Evolutionary conservation across 352 stramenopile species (phyloP), one percentile per base, ranked within the genome.

Genomic region (Peronospora tabacina): DNA sequence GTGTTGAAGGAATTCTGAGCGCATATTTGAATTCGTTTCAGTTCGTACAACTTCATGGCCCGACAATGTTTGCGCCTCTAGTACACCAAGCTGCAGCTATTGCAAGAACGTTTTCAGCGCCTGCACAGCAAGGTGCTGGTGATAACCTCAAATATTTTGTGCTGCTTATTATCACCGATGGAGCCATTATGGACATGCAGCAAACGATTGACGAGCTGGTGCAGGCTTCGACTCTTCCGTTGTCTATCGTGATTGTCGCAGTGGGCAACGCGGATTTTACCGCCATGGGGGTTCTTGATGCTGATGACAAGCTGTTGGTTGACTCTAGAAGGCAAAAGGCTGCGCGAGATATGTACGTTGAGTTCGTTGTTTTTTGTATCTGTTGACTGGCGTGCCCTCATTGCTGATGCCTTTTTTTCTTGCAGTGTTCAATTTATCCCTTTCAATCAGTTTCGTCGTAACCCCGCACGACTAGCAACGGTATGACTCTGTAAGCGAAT

Each of bases 211-310:
- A 86, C 29, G 80, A 74, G 32, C 63, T 94, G 17, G 70, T 83
- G n/a, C 55, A 63, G 16, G 80, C 80, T 13, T 86, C 72, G 10
- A 67, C 65, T 12, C 62, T 88, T 42, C 77, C 82, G 0, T 56
- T 93, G 32, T 87, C 74, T 19, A 88, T 93, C 40, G 72, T 93
- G 33, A 87, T 93, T 52, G 77, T 89, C 5, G 80, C 77, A 12
- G 82, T 94, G 22, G 82, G 82, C 13, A 82, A 89, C 19, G 75
- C 77, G 1, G 68, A 84, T 38, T 88, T 88, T 19, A 73, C 60
- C 1, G 70, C 77, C 5, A 86, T 88, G 77, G 67, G 84, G 42
- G 63, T 64, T 12, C 50, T 85, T 9, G 71, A 82, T 50, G 61
- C 63, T 6, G 77, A 88, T 42, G 72, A 61, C 35, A 85, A 85